Evolutionary conservation across 345 rosid genomes (phyloP).

Genomic region (Eutrema yunnanense): DNA sequence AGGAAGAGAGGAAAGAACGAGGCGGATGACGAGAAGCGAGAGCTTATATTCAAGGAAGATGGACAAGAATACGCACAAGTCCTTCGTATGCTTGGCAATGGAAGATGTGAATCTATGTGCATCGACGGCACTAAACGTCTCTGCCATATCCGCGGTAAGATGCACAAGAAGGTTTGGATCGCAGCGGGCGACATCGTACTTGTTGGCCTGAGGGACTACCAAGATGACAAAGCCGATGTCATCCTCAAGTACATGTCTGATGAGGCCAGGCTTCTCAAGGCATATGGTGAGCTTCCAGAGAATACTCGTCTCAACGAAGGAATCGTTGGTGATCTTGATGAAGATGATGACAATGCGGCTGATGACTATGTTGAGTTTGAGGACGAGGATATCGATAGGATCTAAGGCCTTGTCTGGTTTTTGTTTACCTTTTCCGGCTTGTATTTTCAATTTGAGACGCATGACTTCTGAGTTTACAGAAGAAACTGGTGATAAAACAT

Average conservation of each 20-base stretch:
- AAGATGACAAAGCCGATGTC: conserved; percentile 82
- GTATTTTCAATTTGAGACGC: conserved; percentile 14
- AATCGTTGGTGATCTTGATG: conserved; percentile 54
- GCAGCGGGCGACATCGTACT: conserved; percentile 79
- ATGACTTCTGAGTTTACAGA: conserved; percentile 11
- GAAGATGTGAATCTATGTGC: conserved; percentile 66
- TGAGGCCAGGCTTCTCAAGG: conserved; percentile 73
- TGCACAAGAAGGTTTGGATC: conserved; percentile 89
- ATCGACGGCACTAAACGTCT: conserved; percentile 60
- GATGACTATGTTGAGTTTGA: conserved; percentile 74
- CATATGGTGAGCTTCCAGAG: conserved; percentile 75
- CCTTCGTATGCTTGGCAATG: conserved; percentile 70
- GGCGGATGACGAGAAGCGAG: conserved; percentile 71
- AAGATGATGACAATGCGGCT: conserved; percentile 44
- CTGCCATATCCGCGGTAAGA: conserved; percentile 77
- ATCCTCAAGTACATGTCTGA: conserved; percentile 82
- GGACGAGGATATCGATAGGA: conserved; percentile 78
- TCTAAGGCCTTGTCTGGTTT: conserved; percentile 27
- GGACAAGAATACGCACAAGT: conserved; percentile 76
- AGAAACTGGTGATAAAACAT: not conserved
- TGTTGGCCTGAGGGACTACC: conserved; percentile 70
- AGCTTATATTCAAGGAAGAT: conserved; percentile 73
- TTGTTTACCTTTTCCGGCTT: not conserved
- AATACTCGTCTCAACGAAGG: conserved; percentile 64
- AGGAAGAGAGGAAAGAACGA: conserved; percentile 86